Conservation (phyloP, 345 rosid genomes). For the Citrus glauca region DNA sequence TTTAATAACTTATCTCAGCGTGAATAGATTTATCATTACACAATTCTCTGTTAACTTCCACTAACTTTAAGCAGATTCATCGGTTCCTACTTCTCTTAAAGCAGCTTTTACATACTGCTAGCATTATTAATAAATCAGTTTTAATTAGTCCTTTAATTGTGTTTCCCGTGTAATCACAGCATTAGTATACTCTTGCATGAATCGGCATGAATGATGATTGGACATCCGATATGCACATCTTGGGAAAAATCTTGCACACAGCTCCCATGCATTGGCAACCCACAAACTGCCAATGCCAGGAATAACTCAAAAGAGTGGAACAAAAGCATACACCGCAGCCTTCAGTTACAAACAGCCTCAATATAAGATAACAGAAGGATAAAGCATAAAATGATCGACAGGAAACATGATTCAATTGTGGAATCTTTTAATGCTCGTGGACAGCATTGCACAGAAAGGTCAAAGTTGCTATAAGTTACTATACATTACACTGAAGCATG, state of each 20-base stretch:
- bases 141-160: background rate
- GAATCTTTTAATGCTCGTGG: conserved; percentile 12
- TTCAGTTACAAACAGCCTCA: background rate
- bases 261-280: background rate
- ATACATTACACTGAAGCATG: conserved; percentile 24
- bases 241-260: background rate
- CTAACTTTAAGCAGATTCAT: background rate
- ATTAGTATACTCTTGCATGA: background rate
- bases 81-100: background rate
- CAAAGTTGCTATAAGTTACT: conserved; percentile 7
- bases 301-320: background rate
- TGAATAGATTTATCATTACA: background rate
- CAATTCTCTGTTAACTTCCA: background rate
- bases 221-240: background rate
- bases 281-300: background rate
- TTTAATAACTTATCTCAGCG: background rate
- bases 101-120: background rate
- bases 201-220: background rate
- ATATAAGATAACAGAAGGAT: background rate
- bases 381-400: conserved; percentile 1
- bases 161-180: background rate
- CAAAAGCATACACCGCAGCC: background rate
- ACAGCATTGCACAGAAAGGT: background rate
- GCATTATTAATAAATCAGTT: background rate
- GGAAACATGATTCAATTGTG: conserved; percentile 10